Evolutionary conservation across 805 yeast species (phyloP).

Genomic region (Blastobotrys chiropterorum): DNA sequence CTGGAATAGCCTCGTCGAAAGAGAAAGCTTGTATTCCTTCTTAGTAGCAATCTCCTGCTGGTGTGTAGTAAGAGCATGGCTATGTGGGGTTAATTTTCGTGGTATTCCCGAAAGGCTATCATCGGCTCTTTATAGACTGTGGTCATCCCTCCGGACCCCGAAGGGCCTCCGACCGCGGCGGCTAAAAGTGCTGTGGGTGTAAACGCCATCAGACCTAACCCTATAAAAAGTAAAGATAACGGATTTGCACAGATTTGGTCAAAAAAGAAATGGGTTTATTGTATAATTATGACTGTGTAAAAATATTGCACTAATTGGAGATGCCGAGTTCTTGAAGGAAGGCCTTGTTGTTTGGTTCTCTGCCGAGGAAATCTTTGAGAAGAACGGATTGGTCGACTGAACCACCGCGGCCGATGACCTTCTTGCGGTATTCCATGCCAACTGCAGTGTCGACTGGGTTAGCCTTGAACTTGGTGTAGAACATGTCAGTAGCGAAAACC

Average conservation of each 20-base stretch:
- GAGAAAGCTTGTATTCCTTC: background rate
- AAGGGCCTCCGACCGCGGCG: background rate
- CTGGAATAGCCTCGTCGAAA: background rate
- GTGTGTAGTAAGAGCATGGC: background rate
- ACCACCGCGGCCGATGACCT: conserved; percentile 66
- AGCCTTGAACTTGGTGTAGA: conserved; percentile 57
- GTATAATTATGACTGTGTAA: background rate
- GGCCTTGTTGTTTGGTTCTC: conserved; percentile 69
- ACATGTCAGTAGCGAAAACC: conserved; percentile 81
- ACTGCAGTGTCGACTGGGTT: conserved; percentile 58
- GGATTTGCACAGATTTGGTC: too few species aligned
- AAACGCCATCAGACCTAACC: too few species aligned
- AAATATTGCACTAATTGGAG: background rate
- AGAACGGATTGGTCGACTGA: conserved; percentile 61
- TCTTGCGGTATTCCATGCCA: conserved; percentile 66
- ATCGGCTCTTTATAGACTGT: too few species aligned
- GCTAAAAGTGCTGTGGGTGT: background rate
- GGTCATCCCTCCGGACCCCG: background rate
- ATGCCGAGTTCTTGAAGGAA: conserved; percentile 49
- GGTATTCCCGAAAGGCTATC: too few species aligned
- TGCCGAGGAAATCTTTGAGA: conserved; percentile 60
- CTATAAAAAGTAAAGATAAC: too few species aligned
- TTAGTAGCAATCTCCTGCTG: background rate
- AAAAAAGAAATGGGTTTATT: background rate
- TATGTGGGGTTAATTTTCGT: too few species aligned